These are phyloP conservation scores for Lyophyllum shimeji DNA, from an alignment of 768 basidiomycete genomes.

Conservation along the genomic window DNA sequence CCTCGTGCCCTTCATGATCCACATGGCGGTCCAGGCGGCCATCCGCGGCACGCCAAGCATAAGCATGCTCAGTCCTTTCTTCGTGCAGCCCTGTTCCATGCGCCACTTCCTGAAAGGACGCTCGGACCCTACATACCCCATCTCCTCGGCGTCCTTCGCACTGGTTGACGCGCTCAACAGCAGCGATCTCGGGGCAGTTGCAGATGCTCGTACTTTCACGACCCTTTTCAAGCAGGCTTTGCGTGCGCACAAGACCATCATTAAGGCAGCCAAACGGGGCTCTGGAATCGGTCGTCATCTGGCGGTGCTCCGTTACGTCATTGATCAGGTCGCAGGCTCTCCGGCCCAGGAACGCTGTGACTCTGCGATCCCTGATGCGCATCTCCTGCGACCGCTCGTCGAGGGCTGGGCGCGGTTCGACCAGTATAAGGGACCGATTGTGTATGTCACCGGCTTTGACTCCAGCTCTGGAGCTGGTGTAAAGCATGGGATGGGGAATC, in stretches of 20 bases:
- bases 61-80: neutral
- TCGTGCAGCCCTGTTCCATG: neutral
- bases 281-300: neutral
- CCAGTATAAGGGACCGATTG: neutral
- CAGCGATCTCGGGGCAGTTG: neutral
- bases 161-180: neutral
- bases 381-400: neutral
- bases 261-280: neutral
- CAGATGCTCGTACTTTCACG: neutral
- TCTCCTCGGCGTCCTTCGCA: neutral
- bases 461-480: neutral
- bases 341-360: neutral
- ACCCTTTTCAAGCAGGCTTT: neutral
- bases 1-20: conserved; percentile 2
- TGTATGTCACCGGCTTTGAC: conserved; percentile 1
- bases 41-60: neutral
- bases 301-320: neutral
- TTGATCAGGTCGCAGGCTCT: neutral
- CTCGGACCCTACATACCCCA: neutral
- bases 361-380: neutral
- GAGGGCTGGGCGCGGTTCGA: neutral
- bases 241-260: neutral
- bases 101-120: neutral
- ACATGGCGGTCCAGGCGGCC: neutral
- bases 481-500: neutral